Evolutionary conservation across 129 eudicot species (phyloP).

Genomic region (carrot (Daucus carota)): DH1_v3.0 NC_030383.2:53815501-53816000

Average conservation of each 20-base stretch:
- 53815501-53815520: slow-evolving; percentile 99
- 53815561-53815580: slow-evolving; percentile 88
- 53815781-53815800: slow-evolving; percentile 69
- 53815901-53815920: slow-evolving; percentile 95
- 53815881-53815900: slow-evolving; percentile 93
- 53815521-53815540: slow-evolving; percentile 79
- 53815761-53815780: slow-evolving; percentile 81
- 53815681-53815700: slow-evolving; percentile 68
- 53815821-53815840: slow-evolving; percentile 71
- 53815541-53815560: slow-evolving; percentile 89
- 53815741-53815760: slow-evolving; percentile 88
- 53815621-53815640: slow-evolving; percentile 57
- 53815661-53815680: slow-evolving; percentile 82
- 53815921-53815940: slow-evolving; percentile 96
- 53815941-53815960: slow-evolving; percentile 99
- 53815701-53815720: slow-evolving; percentile 99
- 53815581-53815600: slow-evolving; percentile 81
- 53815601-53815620: slow-evolving; percentile 72
- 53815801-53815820: slow-evolving; percentile 70
- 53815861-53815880: slow-evolving; percentile 96
- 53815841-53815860: slow-evolving; percentile 78
- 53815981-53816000: slow-evolving; percentile 80
- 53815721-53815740: slow-evolving; percentile 95
- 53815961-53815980: slow-evolving; percentile 97
- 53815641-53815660: slow-evolving; percentile 62